A percentile compares a stretch with the other conserved stretches of the same genome.
These are phyloP conservation scores for Apiotrichum sp. DNA, from an alignment of 1,284 basidiomycete genomes.

Conservation along the genomic window DNA sequence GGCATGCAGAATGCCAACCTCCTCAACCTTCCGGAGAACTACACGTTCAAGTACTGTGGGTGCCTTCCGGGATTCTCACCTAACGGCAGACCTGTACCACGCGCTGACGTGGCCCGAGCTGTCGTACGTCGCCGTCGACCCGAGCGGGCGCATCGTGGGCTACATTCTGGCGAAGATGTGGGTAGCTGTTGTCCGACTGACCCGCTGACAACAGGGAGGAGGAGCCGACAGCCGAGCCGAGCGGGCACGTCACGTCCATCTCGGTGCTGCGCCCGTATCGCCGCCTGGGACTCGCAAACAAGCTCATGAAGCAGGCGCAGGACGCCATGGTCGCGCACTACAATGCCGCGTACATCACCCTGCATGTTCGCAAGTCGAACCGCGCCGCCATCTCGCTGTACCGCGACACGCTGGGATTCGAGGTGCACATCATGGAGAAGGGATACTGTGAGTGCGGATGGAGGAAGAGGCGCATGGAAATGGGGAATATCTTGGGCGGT, in stretches of 20 bases:
- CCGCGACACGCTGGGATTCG: slow-evolving; percentile 74
- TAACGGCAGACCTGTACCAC: slow-evolving; percentile 71
- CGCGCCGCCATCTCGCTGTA: slow-evolving; percentile 76
- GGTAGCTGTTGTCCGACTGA: slow-evolving; percentile 2
- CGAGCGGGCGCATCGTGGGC: slow-evolving; percentile 81
- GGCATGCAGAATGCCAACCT: slow-evolving; percentile 91
- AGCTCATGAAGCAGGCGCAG: slow-evolving; percentile 79
- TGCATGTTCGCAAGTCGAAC: slow-evolving; percentile 84
- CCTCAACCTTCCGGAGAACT: slow-evolving; percentile 81
- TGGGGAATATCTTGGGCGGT: too few relatives aligned
- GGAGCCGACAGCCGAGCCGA: slow-evolving; percentile 56
- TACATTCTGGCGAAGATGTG: slow-evolving; percentile 94
- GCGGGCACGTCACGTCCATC: slow-evolving; percentile 87
- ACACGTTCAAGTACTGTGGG: slow-evolving; percentile 76
- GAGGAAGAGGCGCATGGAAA: too few relatives aligned
- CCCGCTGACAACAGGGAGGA: slow-evolving; percentile 57
- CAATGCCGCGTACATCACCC: slow-evolving; percentile 65
- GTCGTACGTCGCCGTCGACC: slow-evolving; percentile 89
- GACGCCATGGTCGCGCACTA: slow-evolving; percentile 81
- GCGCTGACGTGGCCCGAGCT: slow-evolving; percentile 86
- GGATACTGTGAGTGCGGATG: slow-evolving; percentile 64
- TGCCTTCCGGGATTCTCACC: neutral
- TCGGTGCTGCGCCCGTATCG: slow-evolving; percentile 80
- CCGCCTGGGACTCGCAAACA: slow-evolving; percentile 76
- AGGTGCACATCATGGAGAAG: slow-evolving; percentile 66